Evolutionary conservation across 2,329 filamentous ascomycete species (phyloP), one percentile per base, ranked within the genome.

Genomic region (Fusarium sp.): DNA sequence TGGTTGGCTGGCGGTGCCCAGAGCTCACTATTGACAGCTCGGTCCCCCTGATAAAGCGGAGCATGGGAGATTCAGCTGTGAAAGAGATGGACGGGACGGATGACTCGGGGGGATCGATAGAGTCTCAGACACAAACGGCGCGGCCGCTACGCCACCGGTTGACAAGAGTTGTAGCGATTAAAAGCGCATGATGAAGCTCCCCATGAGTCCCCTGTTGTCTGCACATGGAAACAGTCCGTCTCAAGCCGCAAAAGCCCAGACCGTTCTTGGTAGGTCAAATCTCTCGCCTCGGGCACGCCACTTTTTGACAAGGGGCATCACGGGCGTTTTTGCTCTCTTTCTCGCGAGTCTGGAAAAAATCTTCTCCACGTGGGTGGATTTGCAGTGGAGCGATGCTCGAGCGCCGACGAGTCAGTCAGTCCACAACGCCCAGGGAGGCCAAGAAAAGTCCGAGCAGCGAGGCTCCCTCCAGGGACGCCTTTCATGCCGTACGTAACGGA

Each of bases 361-460:
- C 13, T 43, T 58, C 55, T 18, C 55, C 55, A 50, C 55, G 44
- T 41, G 44, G 55, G 39, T 31, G 41, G 28, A 23, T 34, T 12
- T 8, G 9, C 8, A n/a, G 34, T 34, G 43, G 44, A 27, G 34
- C 43, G 27, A 50, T 31, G 30, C 18, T 12, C 41, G 34, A 58
- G 34, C 34, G 47, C 23, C 36, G 8, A 30, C 47, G 55, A 58
- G 55, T 58, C 53, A 56, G 51, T 54, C 52, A 56, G 54, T 57
- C 54, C 43, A 57, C 41, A 37, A 4, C 23, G 37, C 10, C 16
- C 18, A 44, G 18, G 18, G 23, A 44, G 15, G 6, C 7, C 9
- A 9, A 10, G 47, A 37, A 28, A 52, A n/a, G 34, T 36, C n/a
- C 6, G 16, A 31, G 46, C 30, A 13, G 12, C 18, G 46, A 23